Evolutionary conservation across 2,329 filamentous ascomycete genomes (phyloP).

Genomic region (Mollisia scopiformis): DNA sequence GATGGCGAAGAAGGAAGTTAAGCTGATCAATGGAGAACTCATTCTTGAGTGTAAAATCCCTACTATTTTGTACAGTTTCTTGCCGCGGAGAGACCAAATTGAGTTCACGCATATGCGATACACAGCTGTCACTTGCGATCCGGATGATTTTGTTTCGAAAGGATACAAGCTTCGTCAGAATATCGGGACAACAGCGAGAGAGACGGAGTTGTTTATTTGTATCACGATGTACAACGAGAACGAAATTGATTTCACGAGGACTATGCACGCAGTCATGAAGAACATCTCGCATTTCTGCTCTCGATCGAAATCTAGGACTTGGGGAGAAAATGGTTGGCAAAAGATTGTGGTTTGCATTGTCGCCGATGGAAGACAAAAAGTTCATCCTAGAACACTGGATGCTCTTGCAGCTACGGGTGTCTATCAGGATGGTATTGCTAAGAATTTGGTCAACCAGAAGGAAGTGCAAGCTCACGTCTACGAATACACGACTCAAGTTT

Average conservation of each 20-base stretch:
- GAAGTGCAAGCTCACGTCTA: conserved; percentile 97
- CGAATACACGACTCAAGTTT: conserved; percentile 98
- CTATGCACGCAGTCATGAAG: conserved; percentile 98
- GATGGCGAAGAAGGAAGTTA: conserved; percentile 91
- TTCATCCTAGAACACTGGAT: conserved; percentile 91
- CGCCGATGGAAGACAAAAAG: conserved; percentile 89
- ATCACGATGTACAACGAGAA: conserved; percentile 99
- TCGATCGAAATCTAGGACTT: conserved; percentile 87
- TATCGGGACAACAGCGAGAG: conserved; percentile 79
- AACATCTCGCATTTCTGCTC: conserved; percentile 98
- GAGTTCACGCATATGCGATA: conserved; percentile 99
- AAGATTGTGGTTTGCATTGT: conserved; percentile 99
- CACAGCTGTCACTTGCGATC: conserved; percentile 97
- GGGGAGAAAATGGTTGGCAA: conserved; percentile 97
- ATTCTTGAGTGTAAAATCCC: conserved; percentile 99
- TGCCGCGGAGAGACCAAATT: conserved; percentile 87
- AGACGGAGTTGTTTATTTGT: conserved; percentile 96
- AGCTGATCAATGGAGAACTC: conserved; percentile 95
- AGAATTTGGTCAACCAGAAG: conserved; percentile 96
- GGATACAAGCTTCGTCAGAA: conserved; percentile 94
- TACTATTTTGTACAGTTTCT: conserved; percentile 95
- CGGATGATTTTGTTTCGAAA: conserved; percentile 85
- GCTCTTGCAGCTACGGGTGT: conserved; percentile 95
- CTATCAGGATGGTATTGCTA: conserved; percentile 97
- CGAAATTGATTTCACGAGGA: conserved; percentile 93